Evolutionary conservation across 2,329 filamentous ascomycete genomes (phyloP).

Genomic region (Xylaria hypoxylon): DNA sequence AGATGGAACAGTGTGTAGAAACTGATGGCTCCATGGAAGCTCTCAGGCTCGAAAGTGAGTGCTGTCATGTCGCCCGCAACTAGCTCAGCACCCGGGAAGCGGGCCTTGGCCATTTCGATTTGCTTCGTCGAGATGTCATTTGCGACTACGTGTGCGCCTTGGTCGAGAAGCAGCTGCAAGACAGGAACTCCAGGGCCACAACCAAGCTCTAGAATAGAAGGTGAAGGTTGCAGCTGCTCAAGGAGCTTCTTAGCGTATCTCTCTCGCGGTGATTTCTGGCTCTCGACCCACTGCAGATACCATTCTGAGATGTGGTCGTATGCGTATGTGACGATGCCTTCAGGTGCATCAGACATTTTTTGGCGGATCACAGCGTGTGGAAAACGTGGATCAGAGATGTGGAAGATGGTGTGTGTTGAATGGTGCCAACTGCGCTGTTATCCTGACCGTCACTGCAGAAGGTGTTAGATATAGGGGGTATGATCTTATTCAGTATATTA

Average conservation of each 20-base stretch:
- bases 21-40: conserved; percentile 18
- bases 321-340: conserved; percentile 15
- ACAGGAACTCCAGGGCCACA: conserved; percentile 18
- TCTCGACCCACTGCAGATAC: conserved; percentile 21
- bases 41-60: conserved; percentile 18
- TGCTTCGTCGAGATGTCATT: conserved; percentile 21
- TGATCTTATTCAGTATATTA: no score
- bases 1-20: conserved; percentile 19
- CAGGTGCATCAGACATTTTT: conserved; percentile 18
- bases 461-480: no score
- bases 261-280: conserved; percentile 15
- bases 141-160: conserved; percentile 13
- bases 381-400: not conserved
- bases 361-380: not conserved
- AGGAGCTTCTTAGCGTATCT: conserved; percentile 24
- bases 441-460: no score
- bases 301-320: conserved; percentile 20
- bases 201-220: conserved; percentile 16
- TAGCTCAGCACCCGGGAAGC: conserved; percentile 12
- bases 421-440: no score
- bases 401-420: not conserved
- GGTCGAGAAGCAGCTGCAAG: conserved; percentile 10
- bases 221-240: conserved; percentile 7
- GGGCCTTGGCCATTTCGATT: conserved; percentile 15
- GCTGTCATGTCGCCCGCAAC: conserved; percentile 18